Base-by-base conservation (phyloP, 1,139 yeast species). In the Eremothecium cymbalariae region DNA sequence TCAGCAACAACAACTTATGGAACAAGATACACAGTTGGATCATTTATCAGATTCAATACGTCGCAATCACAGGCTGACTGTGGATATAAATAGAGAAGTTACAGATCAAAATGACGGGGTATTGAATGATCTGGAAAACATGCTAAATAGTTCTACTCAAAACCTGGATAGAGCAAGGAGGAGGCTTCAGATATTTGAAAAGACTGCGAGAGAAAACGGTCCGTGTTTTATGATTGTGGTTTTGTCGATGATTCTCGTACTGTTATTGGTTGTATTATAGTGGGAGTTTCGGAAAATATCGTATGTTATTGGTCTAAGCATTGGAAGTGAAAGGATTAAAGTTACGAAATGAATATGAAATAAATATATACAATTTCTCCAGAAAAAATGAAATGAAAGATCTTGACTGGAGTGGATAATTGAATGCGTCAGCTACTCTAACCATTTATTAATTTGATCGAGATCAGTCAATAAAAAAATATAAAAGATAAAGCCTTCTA, bases 81-180 rank as follows among this genome's bases (percentile, higher is more conserved):
- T 50, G 12, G 55, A 47, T 34, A 53, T 56, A 9, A 45, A 54
- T 33, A 36, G 43, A 3, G 60, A 56, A 34, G 46, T 55, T n/a
- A 39, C 35, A 11, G 47, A 48, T 7, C 59, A 55, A 34, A 54
- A 55, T 34, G 43, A 41, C 12, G 44, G 43, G 7, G 41, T 56
- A 9, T 35, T 56, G 19, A 38, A 42, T 8, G 60, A 56, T 36
- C 33, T 56, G 21, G 60, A 56, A 28, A 46, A 45, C 23, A 38
- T 51, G 18, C 43, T 56, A 7, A 55, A 53, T 26, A 40, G 37
- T 25, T 45, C 50, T 22, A 51, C 47, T 6, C 42, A 52, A 21
- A 48, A 45, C 28, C 35, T 55, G 14, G 43, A 44, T 17, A 42
- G 52, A 19, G 59, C 59, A 1, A 44, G 43, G 23, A 42, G 47